A percentile compares a stretch with the other conserved stretches of the same genome.
These are phyloP conservation scores for Nidularia pulvinata DNA, from an alignment of 768 basidiomycete genomes.

Conservation along the genomic window DNA sequence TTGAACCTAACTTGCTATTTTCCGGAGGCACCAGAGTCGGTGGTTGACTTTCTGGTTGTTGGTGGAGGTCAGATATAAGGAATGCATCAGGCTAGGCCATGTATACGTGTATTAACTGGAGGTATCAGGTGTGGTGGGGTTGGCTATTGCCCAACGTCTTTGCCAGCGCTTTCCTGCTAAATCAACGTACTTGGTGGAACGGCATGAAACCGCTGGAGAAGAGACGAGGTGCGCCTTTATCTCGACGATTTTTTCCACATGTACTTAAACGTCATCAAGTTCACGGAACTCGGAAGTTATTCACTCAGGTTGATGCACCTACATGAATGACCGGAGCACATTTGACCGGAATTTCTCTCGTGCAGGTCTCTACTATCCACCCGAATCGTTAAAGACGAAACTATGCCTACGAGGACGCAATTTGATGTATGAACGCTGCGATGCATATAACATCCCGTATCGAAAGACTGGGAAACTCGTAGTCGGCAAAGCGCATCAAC, in stretches of 20 bases:
- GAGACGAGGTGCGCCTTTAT: conserved; percentile 68
- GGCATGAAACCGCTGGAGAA: conserved; percentile 74
- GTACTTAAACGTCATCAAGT: conserved; percentile 30
- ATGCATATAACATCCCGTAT: conserved; percentile 58
- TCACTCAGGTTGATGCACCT: conserved; percentile 62
- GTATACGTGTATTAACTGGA: background rate
- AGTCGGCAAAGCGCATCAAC: conserved; percentile 72
- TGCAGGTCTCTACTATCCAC: conserved; percentile 83
- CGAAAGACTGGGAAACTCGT: conserved; percentile 88
- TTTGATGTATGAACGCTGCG: conserved; percentile 80
- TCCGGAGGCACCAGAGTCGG: conserved; percentile 59
- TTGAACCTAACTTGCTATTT: background rate
- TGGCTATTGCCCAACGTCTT: conserved; percentile 82
- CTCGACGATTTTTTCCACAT: background rate
- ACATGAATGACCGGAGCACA: background rate
- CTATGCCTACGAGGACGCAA: conserved; percentile 87
- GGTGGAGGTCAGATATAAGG: conserved; percentile 66
- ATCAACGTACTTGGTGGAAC: conserved; percentile 81
- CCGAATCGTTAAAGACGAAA: conserved; percentile 79
- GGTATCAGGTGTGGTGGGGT: conserved; percentile 73
- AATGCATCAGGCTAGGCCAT: background rate
- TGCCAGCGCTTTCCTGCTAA: conserved; percentile 60
- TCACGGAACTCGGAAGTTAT: conserved; percentile 96
- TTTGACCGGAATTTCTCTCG: background rate
- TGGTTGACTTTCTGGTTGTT: conserved; percentile 83